Conservation (phyloP, 2,329 filamentous ascomycete species). For the Coniochaeta sp. region DNA sequence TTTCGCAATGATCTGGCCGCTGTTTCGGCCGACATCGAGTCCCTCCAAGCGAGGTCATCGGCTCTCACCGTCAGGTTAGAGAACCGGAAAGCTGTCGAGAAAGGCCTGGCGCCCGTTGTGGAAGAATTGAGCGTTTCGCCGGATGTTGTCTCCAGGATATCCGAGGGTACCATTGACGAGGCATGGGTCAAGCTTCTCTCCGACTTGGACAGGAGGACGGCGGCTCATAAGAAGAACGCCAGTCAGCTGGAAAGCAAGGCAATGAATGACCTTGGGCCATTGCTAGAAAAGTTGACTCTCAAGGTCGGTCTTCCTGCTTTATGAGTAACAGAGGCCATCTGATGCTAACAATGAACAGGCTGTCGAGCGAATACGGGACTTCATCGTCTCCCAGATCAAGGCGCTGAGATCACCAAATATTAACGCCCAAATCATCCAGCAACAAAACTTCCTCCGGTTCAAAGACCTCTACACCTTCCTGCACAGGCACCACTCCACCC, state of each 20-base stretch:
- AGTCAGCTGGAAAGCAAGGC: conserved; percentile 64
- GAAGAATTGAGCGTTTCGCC: conserved; percentile 90
- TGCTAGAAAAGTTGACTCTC: conserved; percentile 75
- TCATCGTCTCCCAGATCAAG: conserved; percentile 90
- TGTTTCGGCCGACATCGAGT: conserved; percentile 94
- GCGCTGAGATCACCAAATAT: conserved; percentile 90
- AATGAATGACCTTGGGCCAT: conserved; percentile 72
- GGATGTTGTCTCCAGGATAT: conserved; percentile 73
- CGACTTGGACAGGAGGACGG: conserved; percentile 75
- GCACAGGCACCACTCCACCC: conserved; percentile 69
- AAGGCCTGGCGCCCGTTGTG: conserved; percentile 76
- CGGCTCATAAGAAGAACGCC: conserved; percentile 61
- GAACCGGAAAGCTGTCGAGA: conserved; percentile 85
- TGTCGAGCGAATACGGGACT: conserved; percentile 89
- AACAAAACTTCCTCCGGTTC: conserved; percentile 82
- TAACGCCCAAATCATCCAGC: conserved; percentile 94
- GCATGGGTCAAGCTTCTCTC: conserved; percentile 76
- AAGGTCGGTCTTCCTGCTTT: conserved; percentile 47
- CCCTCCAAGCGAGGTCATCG: conserved; percentile 77
- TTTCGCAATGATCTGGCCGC: conserved; percentile 90
- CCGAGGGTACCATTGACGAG: conserved; percentile 84
- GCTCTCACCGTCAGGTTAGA: conserved; percentile 78
- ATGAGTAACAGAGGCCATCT: not conserved
- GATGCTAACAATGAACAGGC: conserved; percentile 41
- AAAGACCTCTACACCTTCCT: conserved; percentile 86